Evolutionary conservation across 169 alveolate species (phyloP), one percentile per base, ranked within the genome.

Genomic region (Cyclospora cayetanensis): DNA sequence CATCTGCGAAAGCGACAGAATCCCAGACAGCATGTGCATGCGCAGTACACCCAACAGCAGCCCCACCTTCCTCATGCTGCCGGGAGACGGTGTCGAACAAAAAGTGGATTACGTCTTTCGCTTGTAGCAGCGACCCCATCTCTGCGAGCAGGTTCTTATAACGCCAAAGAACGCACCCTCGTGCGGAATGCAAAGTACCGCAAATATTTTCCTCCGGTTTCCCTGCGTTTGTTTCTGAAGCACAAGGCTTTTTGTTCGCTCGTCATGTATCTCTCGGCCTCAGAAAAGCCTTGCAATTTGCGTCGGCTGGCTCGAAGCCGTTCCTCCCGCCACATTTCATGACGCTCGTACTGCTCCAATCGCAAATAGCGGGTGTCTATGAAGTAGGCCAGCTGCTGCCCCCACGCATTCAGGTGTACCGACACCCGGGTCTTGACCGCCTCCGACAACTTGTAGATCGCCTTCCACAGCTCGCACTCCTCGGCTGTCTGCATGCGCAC

Each of bases 261-360:
- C 29, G 88, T 79, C 88, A 79, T 50, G 31, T 79, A 79, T 37
- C 25, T 79, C 34, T 31, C 88, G 18, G 37, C 43, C 20, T 43
- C 88, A 3, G 12, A 72, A 29, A 34, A 2, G 43, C 35, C 34
- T 34, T 46, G 70, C 72, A 29, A 4, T n/a, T 31, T 11, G 43
- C 72, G 42, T 25, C 12, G 66, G 52, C 34, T 46, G 20, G 72
- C 66, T 29, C 88, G 70, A 0, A 41, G 88, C 1, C 88, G 88
- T 25, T 79, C 72, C 39, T 25, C 42, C 0, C 50, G 43, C 22
- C 20, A 46, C 52, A 46, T 31, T 37, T 79, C 88, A 41, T 46
- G 46, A n/a, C 88, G 88, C 50, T 79, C 88, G 43, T 79, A 79
- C 50, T 79, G 88, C 72, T 79, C 74, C n/a, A 79, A 72, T 3